Evolutionary conservation across 1,284 basidiomycete species (phyloP).

Genomic region (Porodaedalea pini): DNA sequence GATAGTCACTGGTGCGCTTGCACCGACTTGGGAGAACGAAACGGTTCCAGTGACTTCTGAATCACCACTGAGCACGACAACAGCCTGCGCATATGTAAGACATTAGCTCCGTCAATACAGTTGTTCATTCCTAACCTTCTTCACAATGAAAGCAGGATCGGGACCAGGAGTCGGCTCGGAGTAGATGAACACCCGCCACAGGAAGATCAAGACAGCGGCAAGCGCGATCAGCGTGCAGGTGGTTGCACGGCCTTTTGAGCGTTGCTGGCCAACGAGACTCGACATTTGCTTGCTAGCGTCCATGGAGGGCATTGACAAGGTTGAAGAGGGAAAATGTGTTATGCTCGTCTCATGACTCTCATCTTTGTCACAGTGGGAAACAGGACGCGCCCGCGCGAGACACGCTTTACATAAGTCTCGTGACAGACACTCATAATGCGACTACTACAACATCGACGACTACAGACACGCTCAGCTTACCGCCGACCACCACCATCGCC

Average conservation of each 20-base stretch:
- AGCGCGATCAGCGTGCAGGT: conserved; percentile 5
- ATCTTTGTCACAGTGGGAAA: too few relatives aligned
- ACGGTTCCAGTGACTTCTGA: conserved; percentile 60
- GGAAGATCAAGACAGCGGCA: not conserved
- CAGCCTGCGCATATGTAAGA: conserved; percentile 43
- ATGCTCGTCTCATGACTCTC: too few relatives aligned
- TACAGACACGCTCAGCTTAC: not conserved
- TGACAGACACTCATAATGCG: conserved; percentile 3
- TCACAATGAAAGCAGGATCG: conserved; percentile 2
- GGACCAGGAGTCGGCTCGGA: not conserved
- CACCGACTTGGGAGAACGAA: conserved; percentile 56
- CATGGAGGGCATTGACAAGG: not conserved
- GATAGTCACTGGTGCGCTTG: conserved; percentile 54
- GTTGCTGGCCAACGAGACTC: not conserved
- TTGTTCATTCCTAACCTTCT: not conserved
- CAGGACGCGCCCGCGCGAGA: too few relatives aligned
- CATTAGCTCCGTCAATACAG: not conserved
- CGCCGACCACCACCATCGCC: not conserved
- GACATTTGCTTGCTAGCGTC: not conserved
- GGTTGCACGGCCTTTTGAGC: conserved; percentile 12
- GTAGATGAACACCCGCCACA: conserved; percentile 13
- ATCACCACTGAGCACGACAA: conserved; percentile 63
- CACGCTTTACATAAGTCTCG: conserved; percentile 3
- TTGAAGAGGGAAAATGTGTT: not conserved
- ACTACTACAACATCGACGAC: not conserved